Base-by-base conservation (phyloP, 352 stramenopile species). In the Peronospora tabacina region DNA sequence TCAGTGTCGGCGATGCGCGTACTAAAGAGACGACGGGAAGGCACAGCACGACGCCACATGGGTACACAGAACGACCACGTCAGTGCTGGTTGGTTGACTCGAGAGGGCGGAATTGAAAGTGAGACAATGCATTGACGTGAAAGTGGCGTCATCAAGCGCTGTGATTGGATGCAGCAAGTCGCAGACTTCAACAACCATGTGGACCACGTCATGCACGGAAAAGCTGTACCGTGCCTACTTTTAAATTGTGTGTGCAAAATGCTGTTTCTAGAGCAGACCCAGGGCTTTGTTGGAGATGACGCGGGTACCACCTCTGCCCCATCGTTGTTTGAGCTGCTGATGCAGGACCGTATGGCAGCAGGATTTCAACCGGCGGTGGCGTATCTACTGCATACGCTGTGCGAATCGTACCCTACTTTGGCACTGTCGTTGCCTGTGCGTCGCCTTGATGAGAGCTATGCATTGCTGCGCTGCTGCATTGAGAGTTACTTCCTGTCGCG, bases 271-370 rank as follows among this genome's bases (percentile, higher is more conserved):
- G 79, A 88, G 65, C 76, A 88, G 52, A 87, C 75, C 5, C 76
- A 88, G 58, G 79, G 79, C 61, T 87, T 85, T 43, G 70, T 63
- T 35, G 30, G 22, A 10, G 55, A 61, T 11, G 50, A 32, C 42
- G 10, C 35, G 52, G 11, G 32, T 40, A 26, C 7, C 7, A 15
- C 16, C 2, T 16, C 26, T 24, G 12, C 63, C 7, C 82, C 82
- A 29, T 94, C 82, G 55, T 75, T 90, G 16, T 94, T 89, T 41
- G 82, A 94, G 59, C 60, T 94, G 49, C 63, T 91, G 34, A 94
- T 94, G 82, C 82, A 94, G 63, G 74, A 91, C 57, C 75, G 77
- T 44, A 88, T 94, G 78, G 68, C 65, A n/a, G 33, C 52, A 28
- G 72, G 78, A 40, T 76, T 94, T 50, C 86, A 87, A 43, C 75